A percentile compares a stretch with the other conserved stretches of the same genome.
Evolutionary conservation across 805 yeast genomes (phyloP).

Genomic region (Suhomyces pyralidae): DNA sequence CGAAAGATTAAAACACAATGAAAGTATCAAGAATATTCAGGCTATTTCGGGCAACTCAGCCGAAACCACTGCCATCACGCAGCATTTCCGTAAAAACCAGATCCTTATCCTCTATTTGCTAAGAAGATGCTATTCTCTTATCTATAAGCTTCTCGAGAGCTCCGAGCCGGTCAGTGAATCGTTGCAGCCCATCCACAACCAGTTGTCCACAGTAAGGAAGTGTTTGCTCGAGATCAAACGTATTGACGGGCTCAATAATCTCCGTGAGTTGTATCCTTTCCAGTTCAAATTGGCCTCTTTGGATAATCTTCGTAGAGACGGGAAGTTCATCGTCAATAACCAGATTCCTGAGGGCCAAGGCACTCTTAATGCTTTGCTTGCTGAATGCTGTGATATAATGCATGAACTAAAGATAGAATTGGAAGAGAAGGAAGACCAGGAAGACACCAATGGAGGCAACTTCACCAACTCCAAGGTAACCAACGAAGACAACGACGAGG

Average conservation of each 20-base stretch:
- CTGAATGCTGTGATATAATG: conserved; percentile 91
- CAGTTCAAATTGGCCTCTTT: conserved; percentile 90
- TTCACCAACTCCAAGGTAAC: conserved; percentile 12
- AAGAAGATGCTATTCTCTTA: conserved; percentile 86
- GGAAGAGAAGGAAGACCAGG: conserved; percentile 54
- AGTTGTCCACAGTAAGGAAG: conserved; percentile 83
- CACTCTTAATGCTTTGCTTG: conserved; percentile 80
- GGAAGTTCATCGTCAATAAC: conserved; percentile 83
- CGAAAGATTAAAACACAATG: conserved; percentile 48
- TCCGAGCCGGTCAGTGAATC: conserved; percentile 96
- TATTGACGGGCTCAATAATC: conserved; percentile 85
- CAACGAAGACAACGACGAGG: conserved; percentile 8
- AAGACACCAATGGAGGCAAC: conserved; percentile 14
- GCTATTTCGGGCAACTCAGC: conserved; percentile 4
- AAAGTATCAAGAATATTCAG: conserved; percentile 46
- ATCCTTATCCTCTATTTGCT: conserved; percentile 67
- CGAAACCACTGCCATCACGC: background rate
- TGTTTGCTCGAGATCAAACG: conserved; percentile 87
- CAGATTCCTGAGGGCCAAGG: conserved; percentile 99
- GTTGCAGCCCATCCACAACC: conserved; percentile 89
- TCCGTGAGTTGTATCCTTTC: conserved; percentile 91
- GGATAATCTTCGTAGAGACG: conserved; percentile 84
- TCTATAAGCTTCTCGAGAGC: conserved; percentile 84
- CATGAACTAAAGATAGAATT: conserved; percentile 88
- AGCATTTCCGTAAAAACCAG: conserved; percentile 27